phyloP scores from a whole-genome alignment of 202 grass and related monocot species.

The Setaria viridis region DNA sequence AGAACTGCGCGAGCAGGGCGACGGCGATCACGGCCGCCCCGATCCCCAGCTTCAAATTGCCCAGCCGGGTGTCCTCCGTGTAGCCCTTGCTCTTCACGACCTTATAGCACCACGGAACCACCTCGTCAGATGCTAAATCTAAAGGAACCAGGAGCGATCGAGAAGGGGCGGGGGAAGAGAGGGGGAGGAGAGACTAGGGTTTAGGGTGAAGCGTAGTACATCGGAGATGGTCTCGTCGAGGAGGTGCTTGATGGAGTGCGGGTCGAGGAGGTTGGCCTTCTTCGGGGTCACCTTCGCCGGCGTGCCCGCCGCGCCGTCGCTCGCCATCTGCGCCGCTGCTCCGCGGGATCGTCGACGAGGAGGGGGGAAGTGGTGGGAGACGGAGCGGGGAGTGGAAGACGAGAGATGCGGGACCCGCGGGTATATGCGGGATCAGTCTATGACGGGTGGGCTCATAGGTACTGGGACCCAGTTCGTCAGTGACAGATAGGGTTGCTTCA shows the following conservation, averaged over 20 bases:
- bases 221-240: constrained; percentile 94
- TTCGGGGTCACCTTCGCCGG: constrained; percentile 65
- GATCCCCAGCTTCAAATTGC: constrained; percentile 81
- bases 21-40: constrained; percentile 83
- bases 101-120: constrained; percentile 34
- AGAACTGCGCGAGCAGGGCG: constrained; percentile 93
- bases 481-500: background rate
- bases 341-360: constrained; percentile 28
- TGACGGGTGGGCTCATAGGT: constrained; percentile 6
- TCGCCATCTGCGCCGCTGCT: constrained; percentile 67
- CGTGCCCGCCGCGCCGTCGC: constrained; percentile 45
- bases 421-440: background rate
- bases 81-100: constrained; percentile 87
- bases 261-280: constrained; percentile 92
- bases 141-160: constrained; percentile 7
- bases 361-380: constrained; percentile 18
- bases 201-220: constrained; percentile 47
- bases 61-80: constrained; percentile 83
- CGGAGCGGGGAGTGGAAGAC: background rate
- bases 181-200: constrained; percentile 19
- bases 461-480: background rate
- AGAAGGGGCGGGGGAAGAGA: background rate
- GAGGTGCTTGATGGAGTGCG: constrained; percentile 95
- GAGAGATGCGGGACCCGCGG: background rate
- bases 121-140: constrained; percentile 29